Evolutionary conservation across 768 basidiomycete genomes (phyloP), one percentile per base, ranked within the genome.

Genomic region (Serendipita indica): DNA sequence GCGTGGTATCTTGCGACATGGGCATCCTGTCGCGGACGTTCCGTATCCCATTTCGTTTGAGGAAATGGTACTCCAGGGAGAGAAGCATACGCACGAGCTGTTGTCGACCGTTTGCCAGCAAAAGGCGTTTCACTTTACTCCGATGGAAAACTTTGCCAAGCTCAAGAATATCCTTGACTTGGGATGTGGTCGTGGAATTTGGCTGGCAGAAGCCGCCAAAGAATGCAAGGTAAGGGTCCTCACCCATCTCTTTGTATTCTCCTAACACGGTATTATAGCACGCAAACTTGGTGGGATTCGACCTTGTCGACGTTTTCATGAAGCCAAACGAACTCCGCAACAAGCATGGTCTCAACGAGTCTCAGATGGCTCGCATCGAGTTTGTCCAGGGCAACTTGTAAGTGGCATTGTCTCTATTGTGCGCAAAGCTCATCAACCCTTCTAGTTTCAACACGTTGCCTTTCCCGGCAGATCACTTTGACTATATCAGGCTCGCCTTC

Each of bases 121-220:
- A 46, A 46, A 27, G 13, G 45, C 45, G 12, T 46, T 13, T 46
- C 45, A 46, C 25, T 46, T 46, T 0, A 46, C 45, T 12, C 45
- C 14, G 13, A 46, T 46, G 45, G 45, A 46, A 12, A 46, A 46
- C 45, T 46, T 46, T 27, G 45, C 45, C 45, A 46, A 46, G 45
- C 45, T 46, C 16, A 46, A 46, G 0, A 46, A 27, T 2, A 46
- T 46, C 45, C 45, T 46, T 12, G 45, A 46, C 25, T 12, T 46
- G 12, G 45, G 45, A 12, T 46, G 45, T 2, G 45, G 45, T 16
- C 45, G 45, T 46, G 45, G 45, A n/a, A 13, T n/a, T 27, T 46
- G 45, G 45, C 27, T 46, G 14, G 25, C 27, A 27, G 45, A 46
- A 1, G 45, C 45, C 12, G 45, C 45, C 14, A 46, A 46, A 22